Percentiles rank a stretch among this genome's conserved stretches.
Conservation (phyloP, 1,139 yeast species). For the Nakaseomyces delphensis region DNA sequence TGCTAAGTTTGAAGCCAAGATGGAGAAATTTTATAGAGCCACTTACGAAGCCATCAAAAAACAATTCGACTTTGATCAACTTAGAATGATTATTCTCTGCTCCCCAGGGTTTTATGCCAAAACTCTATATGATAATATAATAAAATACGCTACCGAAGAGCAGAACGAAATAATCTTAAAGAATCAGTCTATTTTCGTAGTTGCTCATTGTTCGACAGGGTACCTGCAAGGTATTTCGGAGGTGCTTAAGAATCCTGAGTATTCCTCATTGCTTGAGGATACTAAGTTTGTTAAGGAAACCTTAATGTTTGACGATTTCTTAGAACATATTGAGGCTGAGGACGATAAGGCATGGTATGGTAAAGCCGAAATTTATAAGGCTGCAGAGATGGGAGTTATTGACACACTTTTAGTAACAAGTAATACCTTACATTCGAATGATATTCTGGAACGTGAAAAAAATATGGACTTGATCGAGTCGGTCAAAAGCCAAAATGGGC, state of each 20-base stretch:
- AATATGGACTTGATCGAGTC: conserved; percentile 61
- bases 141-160: conserved; percentile 46
- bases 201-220: conserved; percentile 85
- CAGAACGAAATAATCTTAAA: conserved; percentile 49
- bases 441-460: conserved; percentile 55
- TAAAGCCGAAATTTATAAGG: conserved; percentile 64
- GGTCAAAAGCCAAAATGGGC: conserved; percentile 66
- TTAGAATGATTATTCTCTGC: conserved; percentile 77
- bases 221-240: conserved; percentile 88
- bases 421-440: conserved; percentile 67
- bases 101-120: conserved; percentile 85
- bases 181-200: conserved; percentile 59
- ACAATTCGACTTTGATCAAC: conserved; percentile 55
- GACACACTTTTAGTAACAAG: conserved; percentile 70
- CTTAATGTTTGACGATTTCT: conserved; percentile 63
- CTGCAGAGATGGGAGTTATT: conserved; percentile 71
- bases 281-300: conserved; percentile 80
- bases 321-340: conserved; percentile 66
- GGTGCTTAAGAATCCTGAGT: conserved; percentile 61
- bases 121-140: conserved; percentile 51
- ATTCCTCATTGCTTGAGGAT: conserved; percentile 57
- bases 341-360: conserved; percentile 93
- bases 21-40: conserved; percentile 57
- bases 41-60: conserved; percentile 58
- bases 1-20: conserved; percentile 69